Base-by-base conservation (phyloP, 371 early-diverging fungal genomes). In the Rhizomucor miehei region DNA sequence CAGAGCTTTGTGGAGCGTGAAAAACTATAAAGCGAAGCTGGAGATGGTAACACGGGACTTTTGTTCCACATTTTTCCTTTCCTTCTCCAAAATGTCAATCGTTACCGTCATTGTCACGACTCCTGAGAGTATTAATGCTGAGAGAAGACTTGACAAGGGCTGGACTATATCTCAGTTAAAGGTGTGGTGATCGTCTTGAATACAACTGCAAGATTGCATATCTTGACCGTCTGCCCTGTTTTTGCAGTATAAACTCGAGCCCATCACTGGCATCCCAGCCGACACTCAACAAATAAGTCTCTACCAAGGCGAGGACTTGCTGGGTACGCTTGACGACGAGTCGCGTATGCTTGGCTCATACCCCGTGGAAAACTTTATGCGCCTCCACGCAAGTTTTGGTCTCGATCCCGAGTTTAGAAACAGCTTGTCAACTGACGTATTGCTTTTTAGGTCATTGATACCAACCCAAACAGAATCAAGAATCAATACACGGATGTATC, bases 231-330 rank as follows among this genome's bases (percentile, higher is more conserved):
- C 36, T 9, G 3, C 11, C 21, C 16, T 2, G 34, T 14, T 3
- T 13, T 19, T 4, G 47, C 38, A 92, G 87, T 75, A 79, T 47
- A 87, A 89, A 56, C 81, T 98, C 3, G 95, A 93, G 58, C 89
- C 95, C 21, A 92, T 98, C 51, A 94, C 95, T 0, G 98, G 98
- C 40, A 87, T 95, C 29, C 88, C 91, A 6, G 65, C 82, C 6
- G 46, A 65, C 3, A 82, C 86, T 54, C 91, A 91, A 76, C 63
- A 68, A 37, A 57, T 97, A 12, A 54, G 66, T 13, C 77, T 95
- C 5, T 80, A 80, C 55, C 70, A 82, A 54, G 75, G 80, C 24
- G 80, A 86, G 37, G 65, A 61, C 16, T 64, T 80, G 6, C 70
- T 94, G 17, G 84, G 86, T 1, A 56, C 75, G 8, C 48, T 87